Percentiles rank a stretch among this genome's conserved stretches.
Conservation (phyloP, 164 flowering plant species). For the grape (Vitis vinifera) region ASM3070453v1 NC_081807.1:7682001-7682500, state of each 20-base stretch:
- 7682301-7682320: neutral
- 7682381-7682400: neutral
- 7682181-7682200: neutral
- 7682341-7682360: neutral
- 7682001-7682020: too few species aligned
- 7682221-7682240: neutral
- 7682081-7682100: too few species aligned
- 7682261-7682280: conserved; percentile 11
- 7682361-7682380: neutral
- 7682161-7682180: neutral
- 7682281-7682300: conserved; percentile 4
- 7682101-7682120: too few species aligned
- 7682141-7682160: too few species aligned
- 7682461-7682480: neutral
- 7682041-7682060: too few species aligned
- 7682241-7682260: conserved; percentile 17
- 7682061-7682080: too few species aligned
- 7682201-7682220: too few species aligned
- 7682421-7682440: conserved; percentile 28
- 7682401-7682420: neutral
- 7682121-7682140: too few species aligned
- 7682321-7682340: neutral
- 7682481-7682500: neutral
- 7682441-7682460: neutral
- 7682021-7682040: too few species aligned